Evolutionary conservation across 495 filamentous ascomycete species (phyloP), one percentile per base, ranked within the genome.

Genomic region (Lophiostoma macrostomum): DNA sequence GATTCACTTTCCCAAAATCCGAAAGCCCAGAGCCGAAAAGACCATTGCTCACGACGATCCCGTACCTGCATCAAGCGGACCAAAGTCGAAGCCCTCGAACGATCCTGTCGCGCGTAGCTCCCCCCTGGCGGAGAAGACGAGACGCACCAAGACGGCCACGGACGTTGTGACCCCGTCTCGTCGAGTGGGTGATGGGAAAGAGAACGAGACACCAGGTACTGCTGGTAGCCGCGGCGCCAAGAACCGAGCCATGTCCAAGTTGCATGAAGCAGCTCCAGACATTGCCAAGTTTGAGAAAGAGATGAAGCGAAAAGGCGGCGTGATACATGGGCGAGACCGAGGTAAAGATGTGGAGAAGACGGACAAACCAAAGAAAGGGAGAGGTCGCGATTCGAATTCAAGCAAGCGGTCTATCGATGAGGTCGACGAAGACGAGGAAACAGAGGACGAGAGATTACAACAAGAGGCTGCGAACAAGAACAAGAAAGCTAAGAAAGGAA

Each of bases 201-300:
- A 95, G 67, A 95, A 95, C 56, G 84, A 89, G 23, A 91, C 89
- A 0, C 90, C 91, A 0, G 82, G 81, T 1, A 80, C 83, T 12
- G 87, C 80, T 3, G 81, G 82, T 35, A 91, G 87, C 66, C 84
- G 93, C 24, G 88, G 85, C 62, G 91, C 93, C 6, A 96, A 96
- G 64, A 84, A 86, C 3, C 81, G 83, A 53, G 93, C 94, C 27
- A 71, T 84, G 2, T 82, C 84, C 3, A 83, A 77, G 44, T 71
- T 97, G 2, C 88, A 93, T 43, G 78, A 82, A 19, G 69, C 87
- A 20, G 90, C 88, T 8, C 77, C 82, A 0, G 93, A 96, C 67
- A 87, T 96, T 57, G 84, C 83, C 6, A 72, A 91, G 42, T 96
- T 90, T 64, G 86, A 99, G 66, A 96, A 95, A 63, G 93, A 99